phyloP scores from a whole-genome alignment of 495 filamentous ascomycete genomes.

The Aspergillus bertholletiae region DNA sequence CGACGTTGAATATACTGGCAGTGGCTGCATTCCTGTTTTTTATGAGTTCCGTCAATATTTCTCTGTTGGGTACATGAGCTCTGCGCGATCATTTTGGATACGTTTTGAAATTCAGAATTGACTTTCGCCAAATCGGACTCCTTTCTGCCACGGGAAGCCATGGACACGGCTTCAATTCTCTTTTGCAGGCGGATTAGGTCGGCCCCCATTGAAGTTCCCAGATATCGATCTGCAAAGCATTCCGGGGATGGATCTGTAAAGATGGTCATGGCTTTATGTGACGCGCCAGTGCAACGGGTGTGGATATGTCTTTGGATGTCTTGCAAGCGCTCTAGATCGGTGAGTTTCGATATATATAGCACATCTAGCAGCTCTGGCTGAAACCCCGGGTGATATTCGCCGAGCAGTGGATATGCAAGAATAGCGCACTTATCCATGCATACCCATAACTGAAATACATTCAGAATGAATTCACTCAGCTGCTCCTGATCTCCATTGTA shows the following conservation, averaged over 20 bases:
- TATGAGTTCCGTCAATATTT: conserved; percentile 23
- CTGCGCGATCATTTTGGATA: conserved; percentile 27
- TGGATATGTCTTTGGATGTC: conserved; percentile 46
- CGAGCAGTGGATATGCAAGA: conserved; percentile 36
- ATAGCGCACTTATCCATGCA: conserved; percentile 50
- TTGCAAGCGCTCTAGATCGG: conserved; percentile 45
- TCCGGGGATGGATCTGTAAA: conserved; percentile 33
- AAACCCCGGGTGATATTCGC: conserved; percentile 50
- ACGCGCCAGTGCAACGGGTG: conserved; percentile 19
- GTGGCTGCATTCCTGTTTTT: conserved; percentile 28
- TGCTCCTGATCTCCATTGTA: conserved; percentile 46
- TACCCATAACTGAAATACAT: conserved; percentile 59
- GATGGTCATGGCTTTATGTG: conserved; percentile 27
- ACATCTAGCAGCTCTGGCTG: conserved; percentile 46
- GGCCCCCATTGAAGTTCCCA: conserved; percentile 24
- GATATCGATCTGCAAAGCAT: conserved; percentile 46
- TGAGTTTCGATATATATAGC: conserved; percentile 37
- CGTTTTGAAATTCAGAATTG: conserved; percentile 33
- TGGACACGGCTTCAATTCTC: conserved; percentile 29
- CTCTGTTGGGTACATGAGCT: conserved; percentile 22
- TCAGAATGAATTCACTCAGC: conserved; percentile 55
- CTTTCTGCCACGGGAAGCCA: conserved; percentile 24
- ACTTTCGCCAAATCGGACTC: conserved; percentile 32
- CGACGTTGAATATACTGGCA: conserved; percentile 30
- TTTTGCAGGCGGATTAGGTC: too few relatives aligned